Conservation (phyloP, 306 rosid species). For the Gastrolobium bilobum region DNA sequence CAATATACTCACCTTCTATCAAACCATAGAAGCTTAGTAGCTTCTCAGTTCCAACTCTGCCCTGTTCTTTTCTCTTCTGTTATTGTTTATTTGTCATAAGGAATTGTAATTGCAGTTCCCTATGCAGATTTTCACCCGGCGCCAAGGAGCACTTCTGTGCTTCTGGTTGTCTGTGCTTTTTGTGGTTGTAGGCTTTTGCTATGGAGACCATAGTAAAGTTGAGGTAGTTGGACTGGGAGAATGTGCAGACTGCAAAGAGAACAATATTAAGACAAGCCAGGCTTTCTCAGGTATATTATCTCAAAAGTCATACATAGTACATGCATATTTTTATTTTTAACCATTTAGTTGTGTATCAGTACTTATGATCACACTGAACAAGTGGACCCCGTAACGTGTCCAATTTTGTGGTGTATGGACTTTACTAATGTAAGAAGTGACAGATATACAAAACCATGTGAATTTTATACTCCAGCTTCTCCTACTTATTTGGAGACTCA, state of each 20-base stretch:
- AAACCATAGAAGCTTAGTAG: slow-evolving; percentile 43
- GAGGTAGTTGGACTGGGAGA: slow-evolving; percentile 87
- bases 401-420: background rate
- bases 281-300: slow-evolving; percentile 77
- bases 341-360: background rate
- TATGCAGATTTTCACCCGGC: slow-evolving; percentile 58
- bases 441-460: background rate
- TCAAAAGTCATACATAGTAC: background rate
- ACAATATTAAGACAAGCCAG: slow-evolving; percentile 64
- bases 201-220: slow-evolving; percentile 64
- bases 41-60: slow-evolving; percentile 44
- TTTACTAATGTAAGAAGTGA: background rate
- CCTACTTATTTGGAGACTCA: background rate
- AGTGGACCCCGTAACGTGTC: background rate
- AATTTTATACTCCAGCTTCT: background rate
- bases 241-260: slow-evolving; percentile 76
- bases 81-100: slow-evolving; percentile 2
- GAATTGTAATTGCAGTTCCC: slow-evolving; percentile 37
- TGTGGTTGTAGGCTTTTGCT: slow-evolving; percentile 56
- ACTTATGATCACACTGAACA: background rate
- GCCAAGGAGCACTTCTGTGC: slow-evolving; percentile 65
- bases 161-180: slow-evolving; percentile 60
- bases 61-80: slow-evolving; percentile 14
- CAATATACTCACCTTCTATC: background rate
- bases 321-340: background rate